These are phyloP conservation scores for Ustilago shanxiensis DNA, from an alignment of 1,284 basidiomycete genomes.

Conservation along the genomic window DNA sequence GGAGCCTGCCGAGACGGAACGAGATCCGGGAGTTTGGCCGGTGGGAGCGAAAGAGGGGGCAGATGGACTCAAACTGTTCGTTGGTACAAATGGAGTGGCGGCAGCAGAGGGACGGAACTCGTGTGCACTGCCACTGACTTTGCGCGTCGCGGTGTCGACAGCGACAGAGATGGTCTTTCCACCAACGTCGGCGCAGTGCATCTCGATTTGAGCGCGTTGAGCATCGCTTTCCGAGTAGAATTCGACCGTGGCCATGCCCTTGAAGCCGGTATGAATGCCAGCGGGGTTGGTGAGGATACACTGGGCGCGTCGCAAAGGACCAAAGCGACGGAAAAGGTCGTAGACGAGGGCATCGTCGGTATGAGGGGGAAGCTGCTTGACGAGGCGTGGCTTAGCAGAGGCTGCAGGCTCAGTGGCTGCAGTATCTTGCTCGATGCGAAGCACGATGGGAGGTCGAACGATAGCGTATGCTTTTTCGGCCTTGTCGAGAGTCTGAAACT, in stretches of 20 bases:
- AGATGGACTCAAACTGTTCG: slow-evolving; percentile 44
- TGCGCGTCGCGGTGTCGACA: slow-evolving; percentile 44
- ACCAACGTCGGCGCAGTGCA: slow-evolving; percentile 61
- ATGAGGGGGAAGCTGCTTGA: slow-evolving; percentile 59
- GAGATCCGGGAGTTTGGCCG: slow-evolving; percentile 18
- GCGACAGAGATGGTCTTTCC: slow-evolving; percentile 62
- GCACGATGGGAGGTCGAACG: slow-evolving; percentile 43
- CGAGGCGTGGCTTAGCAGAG: slow-evolving; percentile 53
- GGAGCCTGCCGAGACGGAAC: slow-evolving; percentile 49
- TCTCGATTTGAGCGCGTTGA: slow-evolving; percentile 51
- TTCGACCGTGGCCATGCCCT: slow-evolving; percentile 59
- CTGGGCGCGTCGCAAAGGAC: slow-evolving; percentile 53
- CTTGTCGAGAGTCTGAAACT: slow-evolving; percentile 63
- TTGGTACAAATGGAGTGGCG: slow-evolving; percentile 57
- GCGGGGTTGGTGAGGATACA: slow-evolving; percentile 57
- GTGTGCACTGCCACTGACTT: slow-evolving; percentile 34
- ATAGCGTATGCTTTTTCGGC: slow-evolving; percentile 64
- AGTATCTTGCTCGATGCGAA: slow-evolving; percentile 37
- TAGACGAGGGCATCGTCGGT: slow-evolving; percentile 57
- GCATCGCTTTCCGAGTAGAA: slow-evolving; percentile 60
- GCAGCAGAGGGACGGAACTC: slow-evolving; percentile 56
- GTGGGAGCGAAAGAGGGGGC: slow-evolving; percentile 55
- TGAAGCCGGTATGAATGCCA: slow-evolving; percentile 63
- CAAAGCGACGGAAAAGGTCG: slow-evolving; percentile 62
- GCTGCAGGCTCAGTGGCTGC: slow-evolving; percentile 39